Percentiles rank a stretch among this genome's conserved stretches.
Evolutionary conservation across 73 alveolate species (phyloP).

Genomic region (Symbiodinium pilosum): DNA sequence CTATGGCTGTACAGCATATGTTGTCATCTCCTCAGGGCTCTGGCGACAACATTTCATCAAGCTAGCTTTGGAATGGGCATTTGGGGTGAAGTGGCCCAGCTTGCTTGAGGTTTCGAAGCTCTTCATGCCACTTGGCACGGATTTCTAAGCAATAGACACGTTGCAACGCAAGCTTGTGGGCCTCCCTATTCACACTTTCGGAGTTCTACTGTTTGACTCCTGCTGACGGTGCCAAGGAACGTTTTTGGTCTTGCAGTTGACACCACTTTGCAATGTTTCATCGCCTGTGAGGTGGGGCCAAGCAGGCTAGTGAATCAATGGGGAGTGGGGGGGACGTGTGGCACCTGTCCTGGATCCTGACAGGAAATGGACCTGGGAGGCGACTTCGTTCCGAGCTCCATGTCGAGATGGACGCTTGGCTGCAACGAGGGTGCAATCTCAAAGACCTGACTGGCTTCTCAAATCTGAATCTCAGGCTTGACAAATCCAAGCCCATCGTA

Average conservation of each 20-base stretch:
- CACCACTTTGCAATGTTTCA: constrained; percentile 95
- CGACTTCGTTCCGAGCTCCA: constrained; percentile 72
- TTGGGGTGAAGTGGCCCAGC: too few species aligned
- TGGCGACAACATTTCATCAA: too few species aligned
- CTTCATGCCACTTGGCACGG: constrained; percentile 6
- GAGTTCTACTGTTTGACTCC: too few species aligned
- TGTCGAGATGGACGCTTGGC: constrained; percentile 53
- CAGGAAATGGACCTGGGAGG: constrained; percentile 75
- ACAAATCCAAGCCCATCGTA: constrained; percentile 82
- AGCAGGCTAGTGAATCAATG: too few species aligned
- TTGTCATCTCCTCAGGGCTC: constrained; percentile 26
- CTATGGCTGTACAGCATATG: constrained; percentile 58
- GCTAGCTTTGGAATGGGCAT: neutral
- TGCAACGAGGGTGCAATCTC: neutral
- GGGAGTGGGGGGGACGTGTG: too few species aligned
- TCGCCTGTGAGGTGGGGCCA: constrained; percentile 63
- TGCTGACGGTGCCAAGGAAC: constrained; percentile 34
- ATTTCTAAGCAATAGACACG: too few species aligned
- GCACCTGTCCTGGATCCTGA: too few species aligned
- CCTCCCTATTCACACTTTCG: too few species aligned
- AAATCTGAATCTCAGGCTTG: constrained; percentile 22
- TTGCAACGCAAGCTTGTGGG: too few species aligned
- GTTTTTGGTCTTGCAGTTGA: constrained; percentile 90
- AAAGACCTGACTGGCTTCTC: too few species aligned
- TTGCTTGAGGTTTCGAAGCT: neutral